Percentiles rank a stretch among this genome's conserved stretches.
Conservation (phyloP, 768 basidiomycete genomes). For the Rhodotorula paludigena region DNA sequence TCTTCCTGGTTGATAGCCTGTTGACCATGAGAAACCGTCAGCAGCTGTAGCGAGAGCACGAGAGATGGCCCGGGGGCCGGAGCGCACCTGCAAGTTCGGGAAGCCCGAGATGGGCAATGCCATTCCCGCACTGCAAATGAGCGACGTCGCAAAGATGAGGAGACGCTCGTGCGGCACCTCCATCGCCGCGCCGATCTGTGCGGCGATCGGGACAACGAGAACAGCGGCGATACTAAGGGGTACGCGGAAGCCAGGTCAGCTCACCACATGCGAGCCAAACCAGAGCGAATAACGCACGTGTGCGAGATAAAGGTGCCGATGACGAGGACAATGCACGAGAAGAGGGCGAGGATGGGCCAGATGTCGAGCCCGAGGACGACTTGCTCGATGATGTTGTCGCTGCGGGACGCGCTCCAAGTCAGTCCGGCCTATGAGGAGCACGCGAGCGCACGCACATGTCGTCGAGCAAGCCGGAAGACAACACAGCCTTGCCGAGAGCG, state of each 20-base stretch:
- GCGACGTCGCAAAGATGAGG: conserved; percentile 78
- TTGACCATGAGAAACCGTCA: background rate
- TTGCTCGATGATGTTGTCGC: conserved; percentile 37
- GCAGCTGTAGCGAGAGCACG: background rate
- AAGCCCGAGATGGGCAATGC: conserved; percentile 99
- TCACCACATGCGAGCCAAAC: background rate
- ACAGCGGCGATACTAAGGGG: conserved; percentile 78
- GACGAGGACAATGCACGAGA: conserved; percentile 50
- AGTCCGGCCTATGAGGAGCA: background rate
- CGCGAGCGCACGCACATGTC: conserved; percentile 55
- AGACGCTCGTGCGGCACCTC: conserved; percentile 66
- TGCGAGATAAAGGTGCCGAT: conserved; percentile 92
- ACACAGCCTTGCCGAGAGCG: conserved; percentile 87
- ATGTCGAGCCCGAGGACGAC: conserved; percentile 42
- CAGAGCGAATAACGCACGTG: conserved; percentile 21
- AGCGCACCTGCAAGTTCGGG: conserved; percentile 55
- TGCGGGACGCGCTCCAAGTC: background rate
- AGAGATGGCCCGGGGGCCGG: too few species aligned
- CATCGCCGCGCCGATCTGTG: conserved; percentile 72
- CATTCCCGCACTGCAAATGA: conserved; percentile 95
- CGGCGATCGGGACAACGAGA: conserved; percentile 91
- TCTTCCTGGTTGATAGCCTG: conserved; percentile 84
- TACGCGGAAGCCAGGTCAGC: too few species aligned
- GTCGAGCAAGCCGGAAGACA: conserved; percentile 77
- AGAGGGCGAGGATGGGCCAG: conserved; percentile 45